Percentiles rank a stretch among this genome's conserved stretches.
Conservation (phyloP, 352 stramenopile species). For the Hyaloperonospora arabidopsidis region DNA sequence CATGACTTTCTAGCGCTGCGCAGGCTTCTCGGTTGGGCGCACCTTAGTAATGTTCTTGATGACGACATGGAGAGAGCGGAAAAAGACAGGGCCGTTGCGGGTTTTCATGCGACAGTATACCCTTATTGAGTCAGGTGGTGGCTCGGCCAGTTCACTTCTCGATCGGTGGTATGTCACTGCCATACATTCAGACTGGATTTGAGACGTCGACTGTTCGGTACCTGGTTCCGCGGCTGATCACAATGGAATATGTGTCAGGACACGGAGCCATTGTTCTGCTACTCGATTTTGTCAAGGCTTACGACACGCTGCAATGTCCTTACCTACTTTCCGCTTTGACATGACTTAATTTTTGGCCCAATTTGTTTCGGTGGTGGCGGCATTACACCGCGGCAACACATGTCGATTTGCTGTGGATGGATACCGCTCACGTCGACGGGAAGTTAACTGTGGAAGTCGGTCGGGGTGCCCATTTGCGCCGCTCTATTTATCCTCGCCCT, state of each 20-base stretch:
- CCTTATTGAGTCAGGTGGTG: no score
- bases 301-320: not conserved
- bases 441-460: not conserved
- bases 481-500: no score
- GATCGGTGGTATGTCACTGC: not conserved
- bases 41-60: no score
- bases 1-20: not conserved
- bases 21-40: not conserved
- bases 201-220: not conserved
- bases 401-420: not conserved
- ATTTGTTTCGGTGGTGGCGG: not conserved
- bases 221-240: no score
- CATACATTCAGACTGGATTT: not conserved
- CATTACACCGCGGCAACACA: not conserved
- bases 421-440: no score
- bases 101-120: no score
- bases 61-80: no score
- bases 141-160: not conserved
- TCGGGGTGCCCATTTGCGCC: not conserved
- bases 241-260: no score
- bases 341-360: not conserved
- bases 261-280: not conserved
- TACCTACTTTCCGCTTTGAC: not conserved
- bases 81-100: no score
- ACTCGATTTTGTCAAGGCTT: not conserved